These are phyloP conservation scores for Globisporangium radiosum DNA, from an alignment of 352 stramenopile species.

Conservation along the genomic window DNA sequence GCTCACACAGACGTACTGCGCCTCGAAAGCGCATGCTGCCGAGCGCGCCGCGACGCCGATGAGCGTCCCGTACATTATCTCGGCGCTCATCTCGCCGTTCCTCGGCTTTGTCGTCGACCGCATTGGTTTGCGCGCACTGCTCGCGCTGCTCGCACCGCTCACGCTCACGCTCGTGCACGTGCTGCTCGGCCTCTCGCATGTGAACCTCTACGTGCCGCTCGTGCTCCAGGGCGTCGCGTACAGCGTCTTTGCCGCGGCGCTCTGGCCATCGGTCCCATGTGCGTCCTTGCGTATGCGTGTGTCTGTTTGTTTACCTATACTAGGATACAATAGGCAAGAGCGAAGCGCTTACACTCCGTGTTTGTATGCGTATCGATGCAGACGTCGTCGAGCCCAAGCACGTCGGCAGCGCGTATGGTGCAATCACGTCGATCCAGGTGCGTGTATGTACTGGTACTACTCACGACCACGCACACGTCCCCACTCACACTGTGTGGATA, in stretches of 20 bases:
- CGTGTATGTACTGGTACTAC: constrained; percentile 7
- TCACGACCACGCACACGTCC: not conserved
- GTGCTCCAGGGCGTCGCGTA: constrained; percentile 90
- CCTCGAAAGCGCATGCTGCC: constrained; percentile 55
- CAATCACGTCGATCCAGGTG: constrained; percentile 91
- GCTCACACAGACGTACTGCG: constrained; percentile 57
- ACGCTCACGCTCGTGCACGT: constrained; percentile 86
- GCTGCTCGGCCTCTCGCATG: constrained; percentile 68
- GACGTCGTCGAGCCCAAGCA: constrained; percentile 86
- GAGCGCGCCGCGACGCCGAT: constrained; percentile 79
- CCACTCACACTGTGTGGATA: no score
- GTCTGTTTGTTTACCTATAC: not conserved
- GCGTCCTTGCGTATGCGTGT: constrained; percentile 5
- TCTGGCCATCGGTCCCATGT: constrained; percentile 90
- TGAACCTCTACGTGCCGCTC: constrained; percentile 79
- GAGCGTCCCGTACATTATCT: constrained; percentile 93
- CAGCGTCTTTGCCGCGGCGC: constrained; percentile 86
- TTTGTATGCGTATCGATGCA: constrained; percentile 4
- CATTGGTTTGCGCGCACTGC: constrained; percentile 77
- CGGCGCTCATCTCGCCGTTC: constrained; percentile 84
- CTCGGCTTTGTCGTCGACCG: constrained; percentile 89
- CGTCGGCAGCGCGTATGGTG: constrained; percentile 89
- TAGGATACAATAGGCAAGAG: no score
- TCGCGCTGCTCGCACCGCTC: constrained; percentile 76
- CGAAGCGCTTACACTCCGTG: not conserved